These are phyloP conservation scores for Thelonectria blattea DNA, from an alignment of 2,329 filamentous ascomycete genomes.

Conservation along the genomic window DNA sequence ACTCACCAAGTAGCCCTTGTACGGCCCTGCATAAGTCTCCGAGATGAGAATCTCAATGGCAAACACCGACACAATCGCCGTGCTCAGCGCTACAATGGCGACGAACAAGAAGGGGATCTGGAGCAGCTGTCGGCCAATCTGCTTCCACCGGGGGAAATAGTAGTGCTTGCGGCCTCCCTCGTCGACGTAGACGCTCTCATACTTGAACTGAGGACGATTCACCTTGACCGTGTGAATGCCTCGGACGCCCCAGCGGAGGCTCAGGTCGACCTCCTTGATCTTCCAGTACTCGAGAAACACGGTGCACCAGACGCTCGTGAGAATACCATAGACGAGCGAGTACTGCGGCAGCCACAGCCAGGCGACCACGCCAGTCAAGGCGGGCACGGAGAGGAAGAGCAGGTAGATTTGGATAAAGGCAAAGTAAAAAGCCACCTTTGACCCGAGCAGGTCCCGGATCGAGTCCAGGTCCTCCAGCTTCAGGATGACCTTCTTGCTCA, in stretches of 20 bases:
- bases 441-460: constrained; percentile 67
- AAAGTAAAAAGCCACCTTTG: constrained; percentile 80
- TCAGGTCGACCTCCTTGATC: constrained; percentile 73
- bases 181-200: constrained; percentile 67
- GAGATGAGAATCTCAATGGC: constrained; percentile 78
- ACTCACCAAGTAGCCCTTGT: constrained; percentile 68
- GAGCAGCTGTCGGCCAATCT: constrained; percentile 68
- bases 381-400: constrained; percentile 72
- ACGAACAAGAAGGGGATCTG: constrained; percentile 72
- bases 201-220: constrained; percentile 68
- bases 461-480: constrained; percentile 59
- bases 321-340: constrained; percentile 71
- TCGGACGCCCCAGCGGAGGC: constrained; percentile 74
- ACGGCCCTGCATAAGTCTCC: constrained; percentile 73
- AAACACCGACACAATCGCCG: constrained; percentile 72
- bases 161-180: constrained; percentile 66
- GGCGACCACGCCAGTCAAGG: constrained; percentile 69
- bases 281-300: constrained; percentile 84
- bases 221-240: constrained; percentile 71
- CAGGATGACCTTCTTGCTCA: constrained; percentile 60
- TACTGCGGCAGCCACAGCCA: constrained; percentile 74
- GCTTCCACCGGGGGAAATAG: constrained; percentile 69
- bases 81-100: constrained; percentile 64
- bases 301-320: constrained; percentile 73
- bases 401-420: constrained; percentile 83